Evolutionary conservation across 768 basidiomycete genomes (phyloP).

Genomic region (Pleurotus ostreatus): DNA sequence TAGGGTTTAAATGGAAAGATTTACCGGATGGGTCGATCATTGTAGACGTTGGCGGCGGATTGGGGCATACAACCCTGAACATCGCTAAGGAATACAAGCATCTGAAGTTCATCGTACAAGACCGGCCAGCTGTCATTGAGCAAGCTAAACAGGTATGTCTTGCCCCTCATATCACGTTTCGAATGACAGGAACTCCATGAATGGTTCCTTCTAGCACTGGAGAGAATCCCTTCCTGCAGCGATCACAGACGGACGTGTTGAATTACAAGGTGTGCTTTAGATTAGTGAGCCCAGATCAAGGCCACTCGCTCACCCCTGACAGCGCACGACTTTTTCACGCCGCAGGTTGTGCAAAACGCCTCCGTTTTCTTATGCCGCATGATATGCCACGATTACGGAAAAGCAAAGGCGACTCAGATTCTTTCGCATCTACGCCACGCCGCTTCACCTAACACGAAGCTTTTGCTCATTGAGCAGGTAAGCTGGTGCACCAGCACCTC

Average conservation of each 20-base stretch:
- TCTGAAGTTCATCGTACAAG: constrained; percentile 31
- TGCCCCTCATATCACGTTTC: not conserved
- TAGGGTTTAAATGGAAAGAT: constrained; percentile 17
- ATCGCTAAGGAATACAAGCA: constrained; percentile 20
- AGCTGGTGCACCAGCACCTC: not conserved
- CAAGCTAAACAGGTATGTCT: constrained; percentile 20
- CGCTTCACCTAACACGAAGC: constrained; percentile 17
- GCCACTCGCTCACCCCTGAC: not conserved
- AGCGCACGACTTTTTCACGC: constrained; percentile 28
- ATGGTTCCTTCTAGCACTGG: constrained; percentile 19
- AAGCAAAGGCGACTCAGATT: constrained; percentile 19
- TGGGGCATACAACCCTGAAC: constrained; percentile 26
- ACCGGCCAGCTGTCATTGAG: constrained; percentile 22
- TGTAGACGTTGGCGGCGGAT: constrained; percentile 33
- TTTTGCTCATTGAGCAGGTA: constrained; percentile 22
- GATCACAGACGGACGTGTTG: constrained; percentile 18
- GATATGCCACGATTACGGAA: constrained; percentile 29
- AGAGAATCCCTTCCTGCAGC: constrained; percentile 20
- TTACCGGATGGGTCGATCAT: constrained; percentile 16
- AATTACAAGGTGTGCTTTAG: constrained; percentile 20
- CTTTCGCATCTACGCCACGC: constrained; percentile 20
- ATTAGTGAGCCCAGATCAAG: too few species aligned
- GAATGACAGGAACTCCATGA: not conserved
- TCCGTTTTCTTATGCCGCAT: constrained; percentile 22
- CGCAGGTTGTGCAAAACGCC: constrained; percentile 23